Conservation (phyloP, 306 rosid species). For the Cicer chorassanicum region DNA sequence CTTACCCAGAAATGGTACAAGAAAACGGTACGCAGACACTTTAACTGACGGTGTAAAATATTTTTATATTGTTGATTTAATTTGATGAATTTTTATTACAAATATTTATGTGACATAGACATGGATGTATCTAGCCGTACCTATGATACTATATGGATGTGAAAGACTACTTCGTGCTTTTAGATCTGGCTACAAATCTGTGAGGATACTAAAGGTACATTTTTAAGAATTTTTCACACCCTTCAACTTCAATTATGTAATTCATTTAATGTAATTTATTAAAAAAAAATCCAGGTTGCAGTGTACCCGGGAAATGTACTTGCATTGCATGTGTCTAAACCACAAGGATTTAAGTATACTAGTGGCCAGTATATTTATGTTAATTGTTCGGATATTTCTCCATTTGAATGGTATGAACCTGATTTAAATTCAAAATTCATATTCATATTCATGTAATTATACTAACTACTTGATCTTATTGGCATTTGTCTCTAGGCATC, state of each 20-base stretch:
- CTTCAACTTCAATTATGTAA: neutral
- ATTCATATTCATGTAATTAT: neutral
- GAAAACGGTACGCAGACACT: conserved; percentile 61
- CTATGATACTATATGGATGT: conserved; percentile 69
- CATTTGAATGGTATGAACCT: conserved; percentile 76
- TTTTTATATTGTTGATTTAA: neutral
- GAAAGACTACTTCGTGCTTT: conserved; percentile 78
- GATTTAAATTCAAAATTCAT: conserved; percentile 1
- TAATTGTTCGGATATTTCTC: conserved; percentile 76
- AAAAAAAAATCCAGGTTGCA: conserved; percentile 60
- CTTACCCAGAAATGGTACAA: conserved; percentile 81
- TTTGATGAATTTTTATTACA: neutral
- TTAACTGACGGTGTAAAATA: too few relatives aligned
- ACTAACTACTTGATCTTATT: neutral
- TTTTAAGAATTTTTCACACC: neutral
- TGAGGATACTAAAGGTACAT: conserved; percentile 66
- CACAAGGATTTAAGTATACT: conserved; percentile 77
- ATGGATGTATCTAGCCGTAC: conserved; percentile 89
- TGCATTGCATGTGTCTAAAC: conserved; percentile 77
- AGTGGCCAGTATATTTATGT: conserved; percentile 86
- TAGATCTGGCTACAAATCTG: conserved; percentile 67
- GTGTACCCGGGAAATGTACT: conserved; percentile 92
- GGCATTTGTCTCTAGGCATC: conserved; percentile 61
- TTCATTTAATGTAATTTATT: neutral
- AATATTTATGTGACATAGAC: conserved; percentile 51